Evolutionary conservation across 768 basidiomycete genomes (phyloP).

Genomic region (Tylopilus vinaceipallidus): DNA sequence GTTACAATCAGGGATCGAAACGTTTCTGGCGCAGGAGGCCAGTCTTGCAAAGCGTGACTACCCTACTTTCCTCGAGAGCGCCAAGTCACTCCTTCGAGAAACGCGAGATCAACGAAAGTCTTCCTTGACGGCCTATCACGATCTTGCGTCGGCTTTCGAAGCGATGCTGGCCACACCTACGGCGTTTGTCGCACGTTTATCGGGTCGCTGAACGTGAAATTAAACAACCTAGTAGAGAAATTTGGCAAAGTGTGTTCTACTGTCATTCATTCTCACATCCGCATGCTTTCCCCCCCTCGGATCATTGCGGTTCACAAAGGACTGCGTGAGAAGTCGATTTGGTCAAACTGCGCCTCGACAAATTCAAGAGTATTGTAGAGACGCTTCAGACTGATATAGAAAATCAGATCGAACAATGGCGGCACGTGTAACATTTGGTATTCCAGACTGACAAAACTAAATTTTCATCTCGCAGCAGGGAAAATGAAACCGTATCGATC

Average conservation of each 20-base stretch:
- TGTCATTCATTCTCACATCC: no score
- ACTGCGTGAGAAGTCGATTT: no score
- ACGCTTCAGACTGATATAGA: neutral
- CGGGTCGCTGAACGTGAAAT: conserved; percentile 5
- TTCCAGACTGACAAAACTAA: neutral
- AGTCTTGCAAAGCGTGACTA: conserved; percentile 7
- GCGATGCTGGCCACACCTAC: no score
- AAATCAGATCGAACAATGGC: conserved; percentile 4
- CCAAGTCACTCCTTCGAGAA: conserved; percentile 8
- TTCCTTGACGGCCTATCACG: neutral
- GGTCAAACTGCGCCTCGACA: conserved; percentile 2
- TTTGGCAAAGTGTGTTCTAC: no score
- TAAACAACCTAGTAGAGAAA: no score
- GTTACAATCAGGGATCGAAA: conserved; percentile 2
- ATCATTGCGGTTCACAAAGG: no score
- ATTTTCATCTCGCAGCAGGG: neutral
- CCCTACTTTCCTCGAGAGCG: neutral
- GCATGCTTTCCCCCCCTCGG: no score
- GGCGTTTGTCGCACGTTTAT: no score
- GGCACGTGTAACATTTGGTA: neutral
- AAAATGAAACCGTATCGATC: neutral
- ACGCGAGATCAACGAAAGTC: neutral
- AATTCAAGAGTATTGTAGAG: neutral
- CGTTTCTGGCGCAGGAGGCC: conserved; percentile 1
- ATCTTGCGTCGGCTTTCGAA: conserved; percentile 3